A percentile compares a stretch with the other conserved stretches of the same genome.
These are phyloP conservation scores for Stylosanthes scabra DNA, from an alignment of 331 rosid genomes.

Conservation along the genomic window DNA sequence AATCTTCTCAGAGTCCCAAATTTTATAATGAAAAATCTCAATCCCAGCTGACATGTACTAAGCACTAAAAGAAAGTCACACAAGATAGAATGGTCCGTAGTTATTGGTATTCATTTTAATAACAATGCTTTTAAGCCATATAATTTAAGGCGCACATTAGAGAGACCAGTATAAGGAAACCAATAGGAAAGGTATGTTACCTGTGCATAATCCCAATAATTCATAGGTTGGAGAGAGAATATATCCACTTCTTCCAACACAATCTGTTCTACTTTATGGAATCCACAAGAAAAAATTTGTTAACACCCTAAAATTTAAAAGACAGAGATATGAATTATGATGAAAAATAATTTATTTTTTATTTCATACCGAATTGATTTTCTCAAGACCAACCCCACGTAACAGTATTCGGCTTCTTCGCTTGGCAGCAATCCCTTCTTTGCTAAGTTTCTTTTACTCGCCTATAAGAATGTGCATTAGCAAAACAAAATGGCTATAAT, in stretches of 20 bases:
- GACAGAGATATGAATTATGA: conserved; percentile 5
- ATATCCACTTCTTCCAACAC: conserved; percentile 72
- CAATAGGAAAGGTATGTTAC: conserved; percentile 46
- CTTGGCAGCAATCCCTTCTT: conserved; percentile 71
- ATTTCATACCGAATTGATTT: conserved; percentile 66
- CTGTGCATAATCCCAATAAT: conserved; percentile 87
- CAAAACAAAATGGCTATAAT: conserved; percentile 26
- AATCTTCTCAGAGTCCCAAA: conserved; percentile 1
- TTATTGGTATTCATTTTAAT: conserved; percentile 6
- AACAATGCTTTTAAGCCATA: conserved; percentile 10
- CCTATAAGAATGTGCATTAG: conserved; percentile 54
- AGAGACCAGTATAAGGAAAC: not conserved
- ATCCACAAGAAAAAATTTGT: conserved; percentile 15
- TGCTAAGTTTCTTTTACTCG: conserved; percentile 76
- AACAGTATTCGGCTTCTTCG: conserved; percentile 77
- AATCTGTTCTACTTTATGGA: conserved; percentile 80
- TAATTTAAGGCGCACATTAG: not conserved
- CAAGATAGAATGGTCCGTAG: not conserved
- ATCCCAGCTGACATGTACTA: not conserved
- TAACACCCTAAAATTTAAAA: not conserved
- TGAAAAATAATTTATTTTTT: not conserved
- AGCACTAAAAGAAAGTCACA: not conserved
- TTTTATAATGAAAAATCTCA: not conserved
- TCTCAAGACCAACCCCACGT: conserved; percentile 81
- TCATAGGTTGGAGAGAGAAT: conserved; percentile 86